Percentiles rank a stretch among this genome's conserved stretches.
Conservation (phyloP, 768 basidiomycete genomes). For the Pulveroboletus sp. region DNA sequence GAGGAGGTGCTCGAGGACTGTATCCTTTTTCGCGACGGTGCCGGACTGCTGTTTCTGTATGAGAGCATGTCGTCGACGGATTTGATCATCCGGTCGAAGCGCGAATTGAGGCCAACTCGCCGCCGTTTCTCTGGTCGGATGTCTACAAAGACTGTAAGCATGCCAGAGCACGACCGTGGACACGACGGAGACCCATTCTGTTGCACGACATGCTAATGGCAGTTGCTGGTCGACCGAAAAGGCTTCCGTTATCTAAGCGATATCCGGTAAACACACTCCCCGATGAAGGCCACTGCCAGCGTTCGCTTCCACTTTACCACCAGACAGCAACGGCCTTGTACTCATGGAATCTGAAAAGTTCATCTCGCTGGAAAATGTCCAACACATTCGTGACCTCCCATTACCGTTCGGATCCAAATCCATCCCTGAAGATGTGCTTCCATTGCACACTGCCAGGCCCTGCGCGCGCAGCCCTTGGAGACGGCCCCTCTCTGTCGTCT, state of each 20-base stretch:
- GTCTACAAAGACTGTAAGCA: constrained; percentile 8
- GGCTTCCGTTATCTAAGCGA: constrained; percentile 14
- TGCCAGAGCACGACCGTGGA: not conserved
- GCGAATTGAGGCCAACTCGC: constrained; percentile 52
- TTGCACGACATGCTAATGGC: not conserved
- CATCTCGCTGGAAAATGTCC: not conserved
- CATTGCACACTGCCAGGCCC: constrained; percentile 13
- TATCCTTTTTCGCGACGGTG: constrained; percentile 28
- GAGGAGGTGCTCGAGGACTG: constrained; percentile 47
- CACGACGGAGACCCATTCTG: constrained; percentile 12
- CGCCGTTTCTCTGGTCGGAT: constrained; percentile 42
- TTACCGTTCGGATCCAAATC: not conserved
- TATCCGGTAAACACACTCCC: no score
- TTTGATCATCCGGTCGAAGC: constrained; percentile 67
- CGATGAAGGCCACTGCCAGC: no score
- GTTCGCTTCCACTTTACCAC: not conserved
- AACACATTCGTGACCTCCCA: no score
- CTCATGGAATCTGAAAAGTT: constrained; percentile 8
- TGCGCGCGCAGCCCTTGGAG: constrained; percentile 11
- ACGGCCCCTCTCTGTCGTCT: constrained; percentile 6
- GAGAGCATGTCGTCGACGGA: constrained; percentile 46
- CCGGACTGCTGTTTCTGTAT: constrained; percentile 16
- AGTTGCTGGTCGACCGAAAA: no score
- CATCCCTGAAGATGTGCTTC: constrained; percentile 12
- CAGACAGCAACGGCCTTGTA: not conserved